Conservation (phyloP, 2,329 filamentous ascomycete species). For the Alternaria sp. region DNA sequence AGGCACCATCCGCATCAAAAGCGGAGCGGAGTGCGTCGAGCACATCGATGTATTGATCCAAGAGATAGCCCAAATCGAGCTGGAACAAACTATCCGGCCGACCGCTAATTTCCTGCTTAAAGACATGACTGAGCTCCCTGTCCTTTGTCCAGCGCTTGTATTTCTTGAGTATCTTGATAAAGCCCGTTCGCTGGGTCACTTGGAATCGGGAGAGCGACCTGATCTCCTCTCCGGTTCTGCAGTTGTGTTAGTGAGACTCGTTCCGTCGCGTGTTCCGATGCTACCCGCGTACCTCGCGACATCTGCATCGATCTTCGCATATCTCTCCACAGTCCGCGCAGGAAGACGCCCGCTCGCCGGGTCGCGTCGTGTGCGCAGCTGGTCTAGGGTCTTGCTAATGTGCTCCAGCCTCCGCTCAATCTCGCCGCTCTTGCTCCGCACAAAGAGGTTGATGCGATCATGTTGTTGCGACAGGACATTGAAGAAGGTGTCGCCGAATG, state of each 20-base stretch:
- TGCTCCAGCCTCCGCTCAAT: slow-evolving; percentile 70
- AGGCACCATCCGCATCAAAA: slow-evolving; percentile 48
- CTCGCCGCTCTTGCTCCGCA: slow-evolving; percentile 81
- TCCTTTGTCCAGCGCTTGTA: slow-evolving; percentile 89
- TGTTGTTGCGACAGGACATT: slow-evolving; percentile 76
- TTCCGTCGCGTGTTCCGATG: background rate
- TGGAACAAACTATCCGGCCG: slow-evolving; percentile 76
- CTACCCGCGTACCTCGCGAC: slow-evolving; percentile 52
- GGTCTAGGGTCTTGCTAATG: slow-evolving; percentile 51
- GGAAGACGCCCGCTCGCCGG: slow-evolving; percentile 43
- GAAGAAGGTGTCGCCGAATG: slow-evolving; percentile 77
- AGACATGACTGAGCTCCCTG: slow-evolving; percentile 67
- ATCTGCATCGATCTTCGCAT: slow-evolving; percentile 60
- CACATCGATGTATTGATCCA: slow-evolving; percentile 59
- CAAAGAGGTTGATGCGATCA: slow-evolving; percentile 78
- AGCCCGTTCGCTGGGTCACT: slow-evolving; percentile 76
- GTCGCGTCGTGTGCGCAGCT: slow-evolving; percentile 37
- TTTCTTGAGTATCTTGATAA: slow-evolving; percentile 85
- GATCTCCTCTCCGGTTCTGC: slow-evolving; percentile 74
- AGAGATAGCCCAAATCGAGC: slow-evolving; percentile 65
- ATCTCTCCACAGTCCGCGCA: slow-evolving; percentile 58
- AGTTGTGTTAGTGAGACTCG: slow-evolving; percentile 18
- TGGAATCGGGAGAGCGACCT: slow-evolving; percentile 75
- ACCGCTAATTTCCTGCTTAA: slow-evolving; percentile 71
- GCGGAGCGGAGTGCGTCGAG: slow-evolving; percentile 56